Evolutionary conservation across 768 basidiomycete species (phyloP), one percentile per base, ranked within the genome.

Genomic region (Baorangia bicolor): DNA sequence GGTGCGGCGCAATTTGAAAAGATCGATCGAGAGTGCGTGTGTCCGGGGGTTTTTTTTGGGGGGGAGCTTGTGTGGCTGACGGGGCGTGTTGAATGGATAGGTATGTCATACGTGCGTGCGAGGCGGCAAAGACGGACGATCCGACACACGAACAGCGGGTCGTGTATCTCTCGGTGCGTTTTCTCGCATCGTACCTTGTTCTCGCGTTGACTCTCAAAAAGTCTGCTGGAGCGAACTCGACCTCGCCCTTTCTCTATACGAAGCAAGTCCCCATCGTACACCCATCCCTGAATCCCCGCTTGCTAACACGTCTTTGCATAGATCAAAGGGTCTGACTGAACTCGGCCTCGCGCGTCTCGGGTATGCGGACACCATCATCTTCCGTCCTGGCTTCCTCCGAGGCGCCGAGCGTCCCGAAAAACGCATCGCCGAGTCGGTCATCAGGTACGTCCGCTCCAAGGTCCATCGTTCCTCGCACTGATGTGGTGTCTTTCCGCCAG

Each of bases 311-410:
- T 10, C 34, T 16, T 0, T 18, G 4, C 25, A 40, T 48, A 89
- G 86, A 77, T 85, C 82, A 62, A 91, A 92, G 70, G 91, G 88
- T 16, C 71, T 84, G 30, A 92, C 91, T 0, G 92, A 92, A 67
- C 73, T 80, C 43, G 86, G 73, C 0, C 75, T 93, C 20, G 86
- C 88, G 0, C 71, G 70, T 4, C 70, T 92, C 6, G 89, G 88
- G 11, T 92, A 92, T 66, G 64, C 73, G 13, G 88, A 92, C 50
- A 83, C 83, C 1, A 82, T 92, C 56, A 65, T 90, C 44, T 86
- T 91, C 68, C 80, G 87, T 20, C 89, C 92, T 3, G 82, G 65
- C 0, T 57, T 77, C n/a, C 69, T 92, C 13, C 70, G 67, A 9
- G 80, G 80, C 0, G 76, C 81, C 1, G 64, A 81, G 3, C 74